Evolutionary conservation across 2,329 filamentous ascomycete species (phyloP), one percentile per base, ranked within the genome.

Genomic region (Aureobasidium namibiae): DNA sequence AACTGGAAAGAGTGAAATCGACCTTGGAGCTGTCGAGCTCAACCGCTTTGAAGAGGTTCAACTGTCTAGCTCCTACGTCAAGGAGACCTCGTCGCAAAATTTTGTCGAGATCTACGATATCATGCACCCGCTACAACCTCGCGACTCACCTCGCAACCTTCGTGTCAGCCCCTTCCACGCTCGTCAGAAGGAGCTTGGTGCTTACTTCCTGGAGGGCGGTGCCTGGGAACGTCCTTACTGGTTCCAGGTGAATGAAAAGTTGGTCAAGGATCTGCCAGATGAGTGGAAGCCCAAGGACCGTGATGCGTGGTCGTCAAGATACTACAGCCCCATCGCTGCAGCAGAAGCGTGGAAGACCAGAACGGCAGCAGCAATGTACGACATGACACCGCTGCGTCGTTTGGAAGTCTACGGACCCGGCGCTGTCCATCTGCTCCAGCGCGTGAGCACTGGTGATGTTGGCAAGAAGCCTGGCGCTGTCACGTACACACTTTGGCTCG

Each of bases 91-190:
- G 3, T 46, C 79, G 46, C 82, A 83, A 65, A 84, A 82, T 63
- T 86, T 86, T 52, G 78, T 82, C 24, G 83, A 86, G 63, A 78
- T 86, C 1, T 86, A 86, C 70, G 83, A 86, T 61, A 84, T 86
- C 39, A 62, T 86, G 0, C 83, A 86, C 60, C 83, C 83, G 0
- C 73, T 83, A 0, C 80, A 83, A 56, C 83, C 82, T 0, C 78
- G 77, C 29, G 73, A 78, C 0, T 83, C 80, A 0, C 83, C 82
- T 0, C 78, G 84, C 0, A 79, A 82, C 60, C 73, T 86, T 1
- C 80, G 83, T 7, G 70, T 80, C 14, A 84, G 80, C 62, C 82
- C 83, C 0, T 86, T 86, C 66, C 73, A 83, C 61, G 62, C 73
- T 1, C 76, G 80, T 0, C 80, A 86, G 61, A 67, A 69, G 14